These are phyloP conservation scores for Dryadomyces quercus-mongolicae DNA, from an alignment of 2,329 filamentous ascomycete species.

Conservation along the genomic window DNA sequence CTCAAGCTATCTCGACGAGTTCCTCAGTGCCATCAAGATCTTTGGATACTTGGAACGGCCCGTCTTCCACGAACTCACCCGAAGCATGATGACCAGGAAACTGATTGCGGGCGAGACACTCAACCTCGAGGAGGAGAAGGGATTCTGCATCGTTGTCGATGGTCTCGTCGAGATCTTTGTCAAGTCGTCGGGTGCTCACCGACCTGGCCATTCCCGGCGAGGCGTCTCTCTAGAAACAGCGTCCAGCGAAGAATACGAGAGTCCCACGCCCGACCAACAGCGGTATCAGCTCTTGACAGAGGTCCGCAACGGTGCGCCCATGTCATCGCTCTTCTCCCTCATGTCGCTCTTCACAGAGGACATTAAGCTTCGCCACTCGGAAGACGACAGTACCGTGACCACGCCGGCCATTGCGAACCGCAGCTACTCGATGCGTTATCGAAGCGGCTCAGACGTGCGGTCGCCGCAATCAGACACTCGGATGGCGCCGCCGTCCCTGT, in stretches of 20 bases:
- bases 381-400: constrained; percentile 39
- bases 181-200: constrained; percentile 52
- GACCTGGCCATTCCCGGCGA: constrained; percentile 21
- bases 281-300: constrained; percentile 93
- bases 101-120: constrained; percentile 92
- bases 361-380: constrained; percentile 62
- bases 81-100: constrained; percentile 96
- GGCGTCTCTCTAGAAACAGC: constrained; percentile 27
- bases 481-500: constrained; percentile 22
- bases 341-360: constrained; percentile 95
- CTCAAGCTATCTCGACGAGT: constrained; percentile 95
- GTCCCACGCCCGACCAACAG: constrained; percentile 51
- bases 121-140: constrained; percentile 92
- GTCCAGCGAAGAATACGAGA: constrained; percentile 33
- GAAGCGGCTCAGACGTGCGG: constrained; percentile 15
- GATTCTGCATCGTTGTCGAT: constrained; percentile 94
- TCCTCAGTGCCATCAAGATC: constrained; percentile 95
- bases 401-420: constrained; percentile 18
- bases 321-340: constrained; percentile 97
- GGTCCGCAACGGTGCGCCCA: constrained; percentile 92
- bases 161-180: constrained; percentile 96
- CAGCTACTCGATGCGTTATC: constrained; percentile 18
- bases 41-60: constrained; percentile 94
- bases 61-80: constrained; percentile 92
- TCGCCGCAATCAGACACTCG: constrained; percentile 13